phyloP scores from a whole-genome alignment of 129 eudicot genomes.

The Ambrosia trifida region DNA sequence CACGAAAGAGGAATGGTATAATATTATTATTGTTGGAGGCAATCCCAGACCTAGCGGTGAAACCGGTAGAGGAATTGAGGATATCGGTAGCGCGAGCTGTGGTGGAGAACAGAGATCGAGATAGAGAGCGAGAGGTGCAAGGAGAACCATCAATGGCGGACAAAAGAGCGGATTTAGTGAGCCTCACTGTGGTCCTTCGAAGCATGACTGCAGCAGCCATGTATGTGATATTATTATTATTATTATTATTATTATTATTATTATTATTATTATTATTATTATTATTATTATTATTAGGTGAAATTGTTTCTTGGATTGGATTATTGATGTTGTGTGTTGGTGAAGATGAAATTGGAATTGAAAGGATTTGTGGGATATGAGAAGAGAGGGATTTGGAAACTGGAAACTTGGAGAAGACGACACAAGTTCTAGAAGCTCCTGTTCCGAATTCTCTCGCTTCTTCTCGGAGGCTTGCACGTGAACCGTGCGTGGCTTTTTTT shows the following conservation, averaged over 20 bases:
- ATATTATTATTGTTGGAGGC: not conserved
- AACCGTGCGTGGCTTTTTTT: not conserved
- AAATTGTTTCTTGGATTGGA: not conserved
- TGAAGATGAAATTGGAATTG: constrained; percentile 9
- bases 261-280: too few relatives aligned
- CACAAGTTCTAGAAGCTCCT: constrained; percentile 30
- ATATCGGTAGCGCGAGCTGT: constrained; percentile 9
- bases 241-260: too few relatives aligned
- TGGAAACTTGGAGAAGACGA: constrained; percentile 43
- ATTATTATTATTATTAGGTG: too few relatives aligned
- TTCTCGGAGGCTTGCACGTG: constrained; percentile 19
- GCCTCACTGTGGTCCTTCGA: constrained; percentile 35
- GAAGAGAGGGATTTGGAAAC: constrained; percentile 7
- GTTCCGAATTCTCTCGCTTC: constrained; percentile 15
- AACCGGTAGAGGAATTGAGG: not conserved
- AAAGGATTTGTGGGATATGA: not conserved
- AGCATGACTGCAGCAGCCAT: constrained; percentile 22
- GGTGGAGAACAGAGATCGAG: constrained; percentile 28
- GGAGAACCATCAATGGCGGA: constrained; percentile 24
- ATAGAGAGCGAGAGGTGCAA: constrained; percentile 18
- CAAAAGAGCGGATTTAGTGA: constrained; percentile 39
- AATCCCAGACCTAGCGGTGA: not conserved
- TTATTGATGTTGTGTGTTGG: not conserved
- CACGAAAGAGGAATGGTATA: not conserved
- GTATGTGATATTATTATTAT: not conserved